phyloP scores from a whole-genome alignment of 2,329 filamentous ascomycete species.

The Aspergillus hortae region DNA sequence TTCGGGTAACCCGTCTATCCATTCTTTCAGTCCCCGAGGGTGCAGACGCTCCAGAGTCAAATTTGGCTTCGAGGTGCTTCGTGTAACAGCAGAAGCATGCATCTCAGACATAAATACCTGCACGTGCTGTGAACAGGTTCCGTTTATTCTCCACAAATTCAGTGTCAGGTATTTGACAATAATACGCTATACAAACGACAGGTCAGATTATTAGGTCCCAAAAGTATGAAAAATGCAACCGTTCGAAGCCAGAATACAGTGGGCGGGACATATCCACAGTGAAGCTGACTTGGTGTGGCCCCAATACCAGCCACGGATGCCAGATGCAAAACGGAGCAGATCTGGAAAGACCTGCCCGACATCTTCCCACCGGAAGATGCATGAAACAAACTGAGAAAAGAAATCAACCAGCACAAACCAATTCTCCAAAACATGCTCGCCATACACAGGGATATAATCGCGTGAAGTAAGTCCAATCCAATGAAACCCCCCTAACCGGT shows the following conservation, averaged over 20 bases:
- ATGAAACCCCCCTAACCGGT: slow-evolving; percentile 10
- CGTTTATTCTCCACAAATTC: not conserved
- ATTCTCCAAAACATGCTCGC: slow-evolving; percentile 15
- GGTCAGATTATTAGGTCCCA: not conserved
- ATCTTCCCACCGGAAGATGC: not conserved
- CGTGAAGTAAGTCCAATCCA: slow-evolving; percentile 12
- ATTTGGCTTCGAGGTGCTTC: too few relatives aligned
- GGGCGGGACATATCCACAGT: too few relatives aligned
- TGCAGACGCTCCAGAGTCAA: too few relatives aligned
- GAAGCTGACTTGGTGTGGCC: not conserved
- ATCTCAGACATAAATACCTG: too few relatives aligned
- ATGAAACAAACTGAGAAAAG: slow-evolving; percentile 2
- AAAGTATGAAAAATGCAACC: not conserved
- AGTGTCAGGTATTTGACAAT: not conserved
- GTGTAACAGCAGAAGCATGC: too few relatives aligned
- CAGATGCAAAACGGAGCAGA: not conserved
- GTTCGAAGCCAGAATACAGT: not conserved
- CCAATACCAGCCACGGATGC: not conserved
- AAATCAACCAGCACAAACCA: slow-evolving; percentile 12
- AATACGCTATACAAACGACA: not conserved
- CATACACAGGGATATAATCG: slow-evolving; percentile 10
- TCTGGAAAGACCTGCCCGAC: not conserved
- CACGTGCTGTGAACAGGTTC: too few relatives aligned
- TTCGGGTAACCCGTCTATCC: too few relatives aligned
- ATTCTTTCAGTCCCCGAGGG: too few relatives aligned